Conservation (phyloP, 2,329 filamentous ascomycete genomes). For the Diaporthe sp. region DNA sequence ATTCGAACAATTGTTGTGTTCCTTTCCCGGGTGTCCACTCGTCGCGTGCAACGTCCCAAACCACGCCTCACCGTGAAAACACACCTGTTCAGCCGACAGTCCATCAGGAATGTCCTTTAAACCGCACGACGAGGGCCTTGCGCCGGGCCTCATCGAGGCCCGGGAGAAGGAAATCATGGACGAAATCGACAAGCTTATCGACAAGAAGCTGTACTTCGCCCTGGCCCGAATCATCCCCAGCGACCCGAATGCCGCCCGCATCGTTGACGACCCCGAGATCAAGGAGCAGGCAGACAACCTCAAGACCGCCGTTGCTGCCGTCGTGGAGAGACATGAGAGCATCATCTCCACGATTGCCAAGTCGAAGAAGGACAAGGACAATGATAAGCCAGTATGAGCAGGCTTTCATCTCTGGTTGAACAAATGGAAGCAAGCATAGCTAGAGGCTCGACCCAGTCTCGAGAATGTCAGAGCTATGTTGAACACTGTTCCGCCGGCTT, state of each 20-base stretch:
- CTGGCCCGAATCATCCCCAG: slow-evolving; percentile 38
- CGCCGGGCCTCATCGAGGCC: slow-evolving; percentile 38
- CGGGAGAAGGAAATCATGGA: slow-evolving; percentile 41
- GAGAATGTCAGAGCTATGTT: not conserved
- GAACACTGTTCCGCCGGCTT: not conserved
- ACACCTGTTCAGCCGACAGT: not conserved
- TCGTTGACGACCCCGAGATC: slow-evolving; percentile 41
- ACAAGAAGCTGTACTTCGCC: slow-evolving; percentile 41
- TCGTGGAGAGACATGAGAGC: slow-evolving; percentile 40
- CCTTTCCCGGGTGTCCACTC: not conserved
- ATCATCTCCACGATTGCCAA: slow-evolving; percentile 41
- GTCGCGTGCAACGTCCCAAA: not conserved
- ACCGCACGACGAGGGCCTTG: slow-evolving; percentile 35
- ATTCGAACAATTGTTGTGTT: not conserved
- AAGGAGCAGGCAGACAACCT: slow-evolving; percentile 40
- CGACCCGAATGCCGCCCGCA: slow-evolving; percentile 36
- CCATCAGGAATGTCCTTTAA: slow-evolving; percentile 39
- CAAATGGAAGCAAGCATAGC: not conserved
- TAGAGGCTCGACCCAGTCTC: not conserved
- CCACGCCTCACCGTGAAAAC: not conserved
- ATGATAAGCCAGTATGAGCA: slow-evolving; percentile 35
- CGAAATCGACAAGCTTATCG: slow-evolving; percentile 42
- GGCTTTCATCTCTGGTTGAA: not conserved
- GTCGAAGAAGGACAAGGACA: slow-evolving; percentile 40
- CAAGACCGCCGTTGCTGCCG: slow-evolving; percentile 39